phyloP scores from a whole-genome alignment of 1,284 basidiomycete species.

The Malassezia sympodialis region DNA sequence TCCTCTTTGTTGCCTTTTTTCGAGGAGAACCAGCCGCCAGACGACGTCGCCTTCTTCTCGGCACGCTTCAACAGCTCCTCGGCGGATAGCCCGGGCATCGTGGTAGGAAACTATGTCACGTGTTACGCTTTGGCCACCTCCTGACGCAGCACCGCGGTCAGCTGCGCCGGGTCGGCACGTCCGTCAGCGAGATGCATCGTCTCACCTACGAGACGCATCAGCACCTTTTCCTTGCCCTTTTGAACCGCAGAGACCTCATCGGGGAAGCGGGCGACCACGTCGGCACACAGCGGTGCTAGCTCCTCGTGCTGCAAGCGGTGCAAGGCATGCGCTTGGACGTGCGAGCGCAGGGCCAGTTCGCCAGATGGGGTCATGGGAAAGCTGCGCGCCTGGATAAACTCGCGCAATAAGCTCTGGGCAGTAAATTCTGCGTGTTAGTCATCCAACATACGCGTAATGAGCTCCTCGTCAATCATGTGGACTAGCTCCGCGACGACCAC shows the following conservation, averaged over 20 bases:
- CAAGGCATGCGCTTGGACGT: conserved; percentile 5
- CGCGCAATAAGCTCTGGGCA: conserved; percentile 39
- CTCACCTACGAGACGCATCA: conserved; percentile 76
- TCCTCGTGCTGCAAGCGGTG: conserved; percentile 15
- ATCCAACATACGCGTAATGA: conserved; percentile 53
- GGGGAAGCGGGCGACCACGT: conserved; percentile 61
- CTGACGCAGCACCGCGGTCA: conserved; percentile 1
- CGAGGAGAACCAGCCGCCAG: conserved; percentile 55
- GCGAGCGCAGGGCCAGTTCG: background rate
- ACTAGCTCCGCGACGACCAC: conserved; percentile 66
- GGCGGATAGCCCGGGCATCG: conserved; percentile 36
- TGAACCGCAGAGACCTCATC: conserved; percentile 62
- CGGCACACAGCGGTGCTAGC: conserved; percentile 53
- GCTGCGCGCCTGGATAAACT: conserved; percentile 20
- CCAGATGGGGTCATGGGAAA: background rate
- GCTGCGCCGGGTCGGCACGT: conserved; percentile 56
- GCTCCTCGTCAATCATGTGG: conserved; percentile 60
- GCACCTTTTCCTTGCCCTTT: conserved; percentile 66
- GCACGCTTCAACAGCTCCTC: conserved; percentile 65
- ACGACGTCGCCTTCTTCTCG: conserved; percentile 78
- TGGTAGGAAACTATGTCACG: conserved; percentile 10
- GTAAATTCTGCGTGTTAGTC: conserved; percentile 18
- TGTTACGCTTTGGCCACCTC: background rate
- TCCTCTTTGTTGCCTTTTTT: conserved; percentile 55
- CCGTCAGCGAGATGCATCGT: conserved; percentile 79